phyloP scores from a whole-genome alignment of 1,284 basidiomycete species.

The Ganoderma multipileum region DNA sequence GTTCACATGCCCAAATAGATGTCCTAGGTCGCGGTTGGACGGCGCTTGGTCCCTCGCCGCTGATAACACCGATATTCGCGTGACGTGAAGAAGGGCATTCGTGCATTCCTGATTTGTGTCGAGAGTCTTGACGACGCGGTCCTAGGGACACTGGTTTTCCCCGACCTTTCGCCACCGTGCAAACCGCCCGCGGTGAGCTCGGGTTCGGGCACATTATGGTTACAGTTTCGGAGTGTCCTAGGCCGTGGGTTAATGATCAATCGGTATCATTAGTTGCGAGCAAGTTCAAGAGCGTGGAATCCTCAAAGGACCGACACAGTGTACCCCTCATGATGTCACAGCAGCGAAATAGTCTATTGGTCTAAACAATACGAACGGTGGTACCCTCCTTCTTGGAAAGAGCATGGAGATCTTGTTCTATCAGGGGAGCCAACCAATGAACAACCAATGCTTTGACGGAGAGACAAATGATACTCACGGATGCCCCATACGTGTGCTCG shows the following conservation, averaged over 20 bases:
- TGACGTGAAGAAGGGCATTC: no score
- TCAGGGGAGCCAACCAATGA: slow-evolving; percentile 16
- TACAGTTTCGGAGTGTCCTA: background rate
- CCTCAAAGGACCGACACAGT: background rate
- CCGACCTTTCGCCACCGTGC: slow-evolving; percentile 4
- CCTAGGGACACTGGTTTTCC: background rate
- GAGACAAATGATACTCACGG: slow-evolving; percentile 60
- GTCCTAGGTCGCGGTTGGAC: background rate
- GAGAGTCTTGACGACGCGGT: background rate
- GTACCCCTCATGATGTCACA: background rate
- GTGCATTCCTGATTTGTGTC: background rate
- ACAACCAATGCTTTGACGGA: background rate
- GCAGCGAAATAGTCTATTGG: slow-evolving; percentile 9
- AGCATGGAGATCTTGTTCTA: slow-evolving; percentile 84
- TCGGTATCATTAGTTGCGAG: background rate
- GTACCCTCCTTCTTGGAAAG: slow-evolving; percentile 71
- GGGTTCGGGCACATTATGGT: background rate
- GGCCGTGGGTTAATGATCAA: background rate
- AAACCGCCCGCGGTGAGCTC: background rate
- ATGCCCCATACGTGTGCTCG: slow-evolving; percentile 84
- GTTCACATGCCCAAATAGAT: background rate
- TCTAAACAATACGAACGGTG: slow-evolving; percentile 52
- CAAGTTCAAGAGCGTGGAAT: background rate
- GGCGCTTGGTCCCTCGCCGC: background rate
- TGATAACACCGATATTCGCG: background rate